A percentile compares a stretch with the other conserved stretches of the same genome.
Evolutionary conservation across 176 grass and related monocot genomes (phyloP).

Genomic region (Triticum dicoccoides): DNA sequence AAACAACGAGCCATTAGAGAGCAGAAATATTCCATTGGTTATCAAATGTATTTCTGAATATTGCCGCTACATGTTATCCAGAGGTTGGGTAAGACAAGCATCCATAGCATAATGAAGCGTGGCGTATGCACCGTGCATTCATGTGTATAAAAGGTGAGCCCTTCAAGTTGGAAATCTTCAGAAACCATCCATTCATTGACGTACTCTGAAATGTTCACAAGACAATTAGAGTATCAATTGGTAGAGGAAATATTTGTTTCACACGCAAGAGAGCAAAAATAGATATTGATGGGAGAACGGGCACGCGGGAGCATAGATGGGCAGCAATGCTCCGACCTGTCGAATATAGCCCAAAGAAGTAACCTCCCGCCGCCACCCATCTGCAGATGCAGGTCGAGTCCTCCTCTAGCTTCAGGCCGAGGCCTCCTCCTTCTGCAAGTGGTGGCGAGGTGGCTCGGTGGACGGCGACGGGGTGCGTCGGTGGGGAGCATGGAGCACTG

Average conservation of each 20-base stretch:
- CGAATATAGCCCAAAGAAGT: too few relatives aligned
- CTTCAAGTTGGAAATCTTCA: constrained; percentile 21
- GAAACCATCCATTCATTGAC: constrained; percentile 12
- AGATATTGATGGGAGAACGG: not conserved
- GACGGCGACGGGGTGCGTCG: too few relatives aligned
- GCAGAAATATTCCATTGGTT: constrained; percentile 62
- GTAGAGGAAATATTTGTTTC: not conserved
- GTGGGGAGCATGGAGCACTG: too few relatives aligned
- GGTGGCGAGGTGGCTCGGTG: too few relatives aligned
- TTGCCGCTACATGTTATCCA: constrained; percentile 42
- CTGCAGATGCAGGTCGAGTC: too few relatives aligned
- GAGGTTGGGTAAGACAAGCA: constrained; percentile 26
- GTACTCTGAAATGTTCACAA: constrained; percentile 21
- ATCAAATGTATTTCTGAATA: constrained; percentile 59
- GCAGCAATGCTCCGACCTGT: too few relatives aligned
- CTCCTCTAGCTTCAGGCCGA: too few relatives aligned
- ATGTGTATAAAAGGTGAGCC: constrained; percentile 14
- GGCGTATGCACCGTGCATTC: not conserved
- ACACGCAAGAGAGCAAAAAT: not conserved
- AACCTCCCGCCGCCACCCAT: too few relatives aligned
- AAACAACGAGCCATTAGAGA: constrained; percentile 68
- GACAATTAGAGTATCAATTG: not conserved
- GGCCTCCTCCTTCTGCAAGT: too few relatives aligned
- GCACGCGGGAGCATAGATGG: too few relatives aligned
- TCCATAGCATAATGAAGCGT: constrained; percentile 23